A percentile compares a stretch with the other conserved stretches of the same genome.
phyloP scores from a whole-genome alignment of 2,329 filamentous ascomycete species.

The Hawksworthiomyces lignivorus region DNA sequence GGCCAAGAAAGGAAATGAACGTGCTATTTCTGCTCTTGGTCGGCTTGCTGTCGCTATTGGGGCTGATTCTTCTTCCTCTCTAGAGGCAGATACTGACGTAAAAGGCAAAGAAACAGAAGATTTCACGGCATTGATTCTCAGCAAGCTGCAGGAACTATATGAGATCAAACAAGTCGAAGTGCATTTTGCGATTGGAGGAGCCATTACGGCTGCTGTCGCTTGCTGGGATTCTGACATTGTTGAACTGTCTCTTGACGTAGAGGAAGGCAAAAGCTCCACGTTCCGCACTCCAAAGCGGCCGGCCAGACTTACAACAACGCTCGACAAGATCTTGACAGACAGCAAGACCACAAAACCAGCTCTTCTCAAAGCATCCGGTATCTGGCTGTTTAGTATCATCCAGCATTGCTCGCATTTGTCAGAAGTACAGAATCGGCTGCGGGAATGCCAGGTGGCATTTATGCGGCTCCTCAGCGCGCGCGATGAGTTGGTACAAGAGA shows the following conservation, averaged over 20 bases:
- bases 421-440: conserved; percentile 65
- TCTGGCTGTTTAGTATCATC: conserved; percentile 88
- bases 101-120: conserved; percentile 13
- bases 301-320: conserved; percentile 40
- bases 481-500: conserved; percentile 93
- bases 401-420: conserved; percentile 79
- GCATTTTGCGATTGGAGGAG: conserved; percentile 86
- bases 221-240: conserved; percentile 81
- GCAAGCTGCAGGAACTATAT: conserved; percentile 66
- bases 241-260: conserved; percentile 67
- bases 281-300: conserved; percentile 29
- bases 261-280: conserved; percentile 37
- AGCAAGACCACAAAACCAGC: conserved; percentile 83
- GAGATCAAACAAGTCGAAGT: conserved; percentile 80
- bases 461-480: conserved; percentile 79
- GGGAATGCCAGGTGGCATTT: conserved; percentile 78
- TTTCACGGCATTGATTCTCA: conserved; percentile 48
- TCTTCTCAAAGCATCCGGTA: conserved; percentile 82
- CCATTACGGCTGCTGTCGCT: conserved; percentile 66
- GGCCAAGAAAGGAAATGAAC: conserved; percentile 74
- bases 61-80: conserved; percentile 14
- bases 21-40: conserved; percentile 73
- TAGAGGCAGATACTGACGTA: conserved; percentile 22
- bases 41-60: conserved; percentile 52
- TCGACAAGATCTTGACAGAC: conserved; percentile 68